Percentiles rank a stretch among this genome's conserved stretches.
These are phyloP conservation scores for Marasmius oreades DNA, from an alignment of 1,284 basidiomycete species.

Conservation along the genomic window DNA sequence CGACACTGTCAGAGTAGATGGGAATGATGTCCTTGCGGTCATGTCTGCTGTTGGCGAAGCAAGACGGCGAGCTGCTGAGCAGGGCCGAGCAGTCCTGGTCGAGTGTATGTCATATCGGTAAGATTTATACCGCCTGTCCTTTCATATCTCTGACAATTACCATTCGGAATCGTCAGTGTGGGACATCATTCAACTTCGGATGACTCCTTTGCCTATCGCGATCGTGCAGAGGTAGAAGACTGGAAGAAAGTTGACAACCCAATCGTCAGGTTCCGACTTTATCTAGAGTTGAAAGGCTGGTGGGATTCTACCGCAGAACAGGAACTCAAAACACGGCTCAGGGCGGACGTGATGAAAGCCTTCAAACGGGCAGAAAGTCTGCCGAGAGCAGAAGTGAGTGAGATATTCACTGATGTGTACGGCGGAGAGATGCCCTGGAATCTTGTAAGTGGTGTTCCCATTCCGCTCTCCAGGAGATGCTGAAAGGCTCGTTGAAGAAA, in stretches of 20 bases:
- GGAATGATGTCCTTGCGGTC: conserved; percentile 91
- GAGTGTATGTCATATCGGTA: conserved; percentile 92
- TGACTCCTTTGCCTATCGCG: conserved; percentile 89
- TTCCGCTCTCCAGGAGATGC: neutral
- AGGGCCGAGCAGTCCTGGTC: conserved; percentile 81
- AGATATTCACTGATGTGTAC: conserved; percentile 88
- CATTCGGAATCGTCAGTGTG: conserved; percentile 44
- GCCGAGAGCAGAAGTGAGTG: conserved; percentile 66
- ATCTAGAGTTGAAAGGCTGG: conserved; percentile 82
- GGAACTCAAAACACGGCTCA: conserved; percentile 64
- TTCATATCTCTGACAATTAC: conserved; percentile 11
- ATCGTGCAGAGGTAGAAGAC: conserved; percentile 83
- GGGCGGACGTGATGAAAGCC: conserved; percentile 71
- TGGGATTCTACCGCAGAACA: conserved; percentile 81
- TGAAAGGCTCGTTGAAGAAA: conserved; percentile 40
- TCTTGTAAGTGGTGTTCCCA: conserved; percentile 51
- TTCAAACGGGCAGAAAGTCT: conserved; percentile 78
- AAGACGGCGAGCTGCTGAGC: conserved; percentile 70
- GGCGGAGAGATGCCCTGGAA: conserved; percentile 84
- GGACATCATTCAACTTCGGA: conserved; percentile 97
- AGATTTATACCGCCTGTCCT: conserved; percentile 15
- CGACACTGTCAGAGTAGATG: conserved; percentile 88
- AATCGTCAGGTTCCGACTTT: conserved; percentile 79
- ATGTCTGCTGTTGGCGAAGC: conserved; percentile 81
- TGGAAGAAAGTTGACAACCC: conserved; percentile 88